Evolutionary conservation across 2,329 filamentous ascomycete species (phyloP).

Genomic region (Cryphonectria nitschkei): DNA sequence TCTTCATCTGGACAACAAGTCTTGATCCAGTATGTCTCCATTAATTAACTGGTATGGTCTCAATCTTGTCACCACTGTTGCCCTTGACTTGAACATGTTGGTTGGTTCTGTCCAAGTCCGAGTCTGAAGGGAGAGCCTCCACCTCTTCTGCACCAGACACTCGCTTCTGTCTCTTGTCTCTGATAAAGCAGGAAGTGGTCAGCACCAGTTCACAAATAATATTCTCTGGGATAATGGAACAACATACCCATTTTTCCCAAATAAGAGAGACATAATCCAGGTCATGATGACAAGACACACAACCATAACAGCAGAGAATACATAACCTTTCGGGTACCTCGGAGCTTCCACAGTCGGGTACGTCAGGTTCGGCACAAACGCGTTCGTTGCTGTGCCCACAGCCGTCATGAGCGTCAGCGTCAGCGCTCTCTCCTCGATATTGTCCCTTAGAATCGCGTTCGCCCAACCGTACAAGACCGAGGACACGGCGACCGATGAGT

Average conservation of each 20-base stretch:
- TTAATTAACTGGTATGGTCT: background rate
- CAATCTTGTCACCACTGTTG: background rate
- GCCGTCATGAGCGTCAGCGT: conserved; percentile 56
- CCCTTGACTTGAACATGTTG: background rate
- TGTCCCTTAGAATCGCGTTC: conserved; percentile 52
- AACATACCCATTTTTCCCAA: conserved; percentile 22
- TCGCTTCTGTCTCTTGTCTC: background rate
- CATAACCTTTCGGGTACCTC: conserved; percentile 47
- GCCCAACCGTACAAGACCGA: conserved; percentile 61
- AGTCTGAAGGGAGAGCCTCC: background rate
- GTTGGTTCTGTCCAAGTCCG: background rate
- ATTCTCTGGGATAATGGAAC: no score
- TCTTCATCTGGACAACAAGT: background rate
- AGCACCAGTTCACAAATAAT: background rate
- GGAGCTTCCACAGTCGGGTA: conserved; percentile 52
- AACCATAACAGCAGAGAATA: conserved; percentile 23
- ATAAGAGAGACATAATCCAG: conserved; percentile 11
- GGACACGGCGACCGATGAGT: conserved; percentile 54
- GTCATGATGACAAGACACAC: conserved; percentile 21
- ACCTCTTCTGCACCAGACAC: background rate
- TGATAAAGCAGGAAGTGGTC: background rate
- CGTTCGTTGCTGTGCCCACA: conserved; percentile 57
- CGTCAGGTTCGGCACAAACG: conserved; percentile 57
- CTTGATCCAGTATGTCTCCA: background rate
- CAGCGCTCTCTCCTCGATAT: conserved; percentile 51